phyloP scores from a whole-genome alignment of 306 rosid genomes.

The Psophocarpus tetragonolobus region DNA sequence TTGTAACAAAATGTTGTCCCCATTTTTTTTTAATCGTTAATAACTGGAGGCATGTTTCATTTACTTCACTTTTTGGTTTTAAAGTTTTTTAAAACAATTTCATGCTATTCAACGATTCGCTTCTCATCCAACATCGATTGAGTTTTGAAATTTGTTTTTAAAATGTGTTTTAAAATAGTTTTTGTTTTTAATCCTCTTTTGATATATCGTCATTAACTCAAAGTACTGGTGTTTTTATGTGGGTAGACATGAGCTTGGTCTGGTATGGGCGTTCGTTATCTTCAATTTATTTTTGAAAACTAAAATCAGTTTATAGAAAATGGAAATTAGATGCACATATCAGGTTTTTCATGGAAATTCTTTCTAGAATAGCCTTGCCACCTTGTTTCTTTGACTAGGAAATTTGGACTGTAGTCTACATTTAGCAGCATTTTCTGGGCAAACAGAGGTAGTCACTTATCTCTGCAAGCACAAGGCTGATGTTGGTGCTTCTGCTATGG shows the following conservation, averaged over 20 bases:
- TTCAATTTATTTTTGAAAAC: neutral
- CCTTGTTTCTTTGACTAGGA: conserved; percentile 63
- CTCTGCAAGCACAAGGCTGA: conserved; percentile 91
- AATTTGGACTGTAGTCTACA: conserved; percentile 64
- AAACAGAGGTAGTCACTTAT: conserved; percentile 62
- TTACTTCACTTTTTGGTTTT: neutral
- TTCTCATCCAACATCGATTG: neutral
- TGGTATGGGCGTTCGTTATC: neutral
- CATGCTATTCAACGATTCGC: neutral
- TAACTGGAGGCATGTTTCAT: neutral
- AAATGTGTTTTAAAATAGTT: neutral
- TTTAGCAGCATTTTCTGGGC: conserved; percentile 95
- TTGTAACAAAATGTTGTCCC: neutral
- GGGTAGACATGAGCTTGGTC: neutral
- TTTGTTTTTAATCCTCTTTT: neutral
- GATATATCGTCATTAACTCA: neutral
- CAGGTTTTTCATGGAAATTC: conserved; percentile 18
- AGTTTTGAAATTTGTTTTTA: neutral
- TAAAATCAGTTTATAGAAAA: neutral
- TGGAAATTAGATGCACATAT: neutral
- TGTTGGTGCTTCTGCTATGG: conserved; percentile 94
- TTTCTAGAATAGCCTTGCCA: neutral
- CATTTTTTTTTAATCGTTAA: no score
- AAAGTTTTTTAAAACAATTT: neutral
- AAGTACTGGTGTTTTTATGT: neutral